Evolutionary conservation across 176 grass and related monocot species (phyloP).

Genomic region (Phyllostachys edulis): DNA sequence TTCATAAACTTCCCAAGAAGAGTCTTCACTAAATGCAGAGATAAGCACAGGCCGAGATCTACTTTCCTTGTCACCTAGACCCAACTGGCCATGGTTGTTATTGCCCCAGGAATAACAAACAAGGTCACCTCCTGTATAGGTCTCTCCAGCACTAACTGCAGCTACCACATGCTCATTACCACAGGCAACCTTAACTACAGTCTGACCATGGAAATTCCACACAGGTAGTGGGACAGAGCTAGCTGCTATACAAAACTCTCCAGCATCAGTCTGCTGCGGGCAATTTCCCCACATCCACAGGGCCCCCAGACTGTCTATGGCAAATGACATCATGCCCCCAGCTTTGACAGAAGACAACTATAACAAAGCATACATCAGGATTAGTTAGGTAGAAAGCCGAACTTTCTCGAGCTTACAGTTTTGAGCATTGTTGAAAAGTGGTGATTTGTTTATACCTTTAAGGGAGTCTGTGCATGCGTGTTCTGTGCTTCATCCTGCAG

Average conservation of each 20-base stretch:
- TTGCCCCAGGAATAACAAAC: constrained; percentile 88
- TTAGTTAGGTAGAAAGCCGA: constrained; percentile 3
- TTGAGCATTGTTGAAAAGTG: neutral
- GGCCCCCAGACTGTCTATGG: constrained; percentile 86
- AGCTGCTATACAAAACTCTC: constrained; percentile 52
- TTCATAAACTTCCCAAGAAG: constrained; percentile 92
- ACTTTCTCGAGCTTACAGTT: constrained; percentile 8
- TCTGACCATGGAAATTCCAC: constrained; percentile 90
- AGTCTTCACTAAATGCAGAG: constrained; percentile 57
- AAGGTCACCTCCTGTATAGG: constrained; percentile 63
- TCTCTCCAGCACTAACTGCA: constrained; percentile 73
- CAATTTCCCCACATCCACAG: constrained; percentile 97
- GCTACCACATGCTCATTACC: constrained; percentile 97
- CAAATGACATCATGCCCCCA: constrained; percentile 99
- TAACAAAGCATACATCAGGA: constrained; percentile 22
- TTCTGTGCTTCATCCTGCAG: constrained; percentile 38
- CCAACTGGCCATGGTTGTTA: constrained; percentile 89
- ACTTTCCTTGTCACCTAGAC: constrained; percentile 79
- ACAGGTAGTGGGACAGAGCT: constrained; percentile 66
- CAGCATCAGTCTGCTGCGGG: constrained; percentile 65
- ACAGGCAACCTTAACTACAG: constrained; percentile 86
- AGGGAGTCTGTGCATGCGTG: constrained; percentile 9
- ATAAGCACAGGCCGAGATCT: constrained; percentile 63
- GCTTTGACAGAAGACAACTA: constrained; percentile 83
- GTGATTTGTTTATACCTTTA: constrained; percentile 54